phyloP scores from a whole-genome alignment of 2,329 filamentous ascomycete species.

The Setomelanomma holmii region DNA sequence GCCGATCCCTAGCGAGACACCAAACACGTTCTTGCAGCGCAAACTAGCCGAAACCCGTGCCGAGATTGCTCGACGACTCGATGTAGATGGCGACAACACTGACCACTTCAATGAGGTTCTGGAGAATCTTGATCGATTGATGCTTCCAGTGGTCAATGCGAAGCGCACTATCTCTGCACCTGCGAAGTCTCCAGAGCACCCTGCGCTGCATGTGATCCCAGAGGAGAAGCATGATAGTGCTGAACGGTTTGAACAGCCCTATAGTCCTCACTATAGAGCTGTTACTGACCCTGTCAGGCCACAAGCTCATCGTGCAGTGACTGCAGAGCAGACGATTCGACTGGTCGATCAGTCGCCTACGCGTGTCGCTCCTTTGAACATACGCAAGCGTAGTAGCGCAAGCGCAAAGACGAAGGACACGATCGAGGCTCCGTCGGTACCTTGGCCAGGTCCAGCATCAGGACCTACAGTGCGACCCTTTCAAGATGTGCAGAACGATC shows the following conservation, averaged over 20 bases:
- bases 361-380: conserved; percentile 61
- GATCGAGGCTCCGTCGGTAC: conserved; percentile 18
- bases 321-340: conserved; percentile 59
- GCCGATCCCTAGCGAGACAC: conserved; percentile 55
- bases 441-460: conserved; percentile 20
- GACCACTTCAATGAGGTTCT: conserved; percentile 67
- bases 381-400: conserved; percentile 58
- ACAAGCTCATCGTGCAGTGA: conserved; percentile 32
- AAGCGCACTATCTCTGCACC: conserved; percentile 58
- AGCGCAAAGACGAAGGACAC: conserved; percentile 32
- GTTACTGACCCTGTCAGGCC: conserved; percentile 53
- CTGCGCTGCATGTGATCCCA: conserved; percentile 58
- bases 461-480: conserved; percentile 24
- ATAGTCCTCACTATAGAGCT: conserved; percentile 45
- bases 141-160: conserved; percentile 52
- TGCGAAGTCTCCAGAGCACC: conserved; percentile 37
- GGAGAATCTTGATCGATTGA: conserved; percentile 64
- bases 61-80: conserved; percentile 61
- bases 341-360: conserved; percentile 62
- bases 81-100: conserved; percentile 54
- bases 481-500: conserved; percentile 27
- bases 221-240: conserved; percentile 55
- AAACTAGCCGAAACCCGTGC: conserved; percentile 66
- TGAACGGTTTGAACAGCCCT: conserved; percentile 37
- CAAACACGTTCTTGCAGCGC: conserved; percentile 60